Evolutionary conservation across 331 rosid genomes (phyloP).

Genomic region (Ulmus americana): DNA sequence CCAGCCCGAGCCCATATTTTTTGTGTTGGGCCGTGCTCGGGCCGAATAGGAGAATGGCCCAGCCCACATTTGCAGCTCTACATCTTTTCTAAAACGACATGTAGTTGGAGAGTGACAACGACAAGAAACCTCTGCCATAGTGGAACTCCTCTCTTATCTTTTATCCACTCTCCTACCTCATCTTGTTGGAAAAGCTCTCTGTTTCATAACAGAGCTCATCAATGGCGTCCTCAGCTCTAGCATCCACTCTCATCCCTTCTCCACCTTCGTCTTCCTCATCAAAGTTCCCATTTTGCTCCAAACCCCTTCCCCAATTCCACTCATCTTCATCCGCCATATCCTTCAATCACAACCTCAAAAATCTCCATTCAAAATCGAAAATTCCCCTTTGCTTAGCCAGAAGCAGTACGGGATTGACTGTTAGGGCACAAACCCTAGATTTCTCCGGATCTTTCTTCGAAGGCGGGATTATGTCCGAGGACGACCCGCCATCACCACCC

Average conservation of each 20-base stretch:
- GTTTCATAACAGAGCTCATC: conserved; percentile 24
- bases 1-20: too few relatives aligned
- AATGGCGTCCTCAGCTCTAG: conserved; percentile 59
- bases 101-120: background rate
- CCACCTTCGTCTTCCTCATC: conserved; percentile 21
- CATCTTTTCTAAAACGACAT: background rate
- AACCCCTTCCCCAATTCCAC: conserved; percentile 8
- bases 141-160: background rate
- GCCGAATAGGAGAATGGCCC: too few relatives aligned
- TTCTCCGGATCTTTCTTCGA: conserved; percentile 56
- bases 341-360: conserved; percentile 23
- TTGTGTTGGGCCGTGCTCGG: too few relatives aligned
- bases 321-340: conserved; percentile 13
- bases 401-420: conserved; percentile 10
- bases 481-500: conserved; percentile 37
- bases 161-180: background rate
- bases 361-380: conserved; percentile 18
- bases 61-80: too few relatives aligned
- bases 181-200: background rate
- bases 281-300: conserved; percentile 18
- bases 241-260: conserved; percentile 40
- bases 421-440: conserved; percentile 47
- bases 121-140: too few relatives aligned
- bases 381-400: background rate
- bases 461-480: conserved; percentile 53